These are phyloP conservation scores for Cetradonia linearis DNA, from an alignment of 495 filamentous ascomycete species.

Conservation along the genomic window DNA sequence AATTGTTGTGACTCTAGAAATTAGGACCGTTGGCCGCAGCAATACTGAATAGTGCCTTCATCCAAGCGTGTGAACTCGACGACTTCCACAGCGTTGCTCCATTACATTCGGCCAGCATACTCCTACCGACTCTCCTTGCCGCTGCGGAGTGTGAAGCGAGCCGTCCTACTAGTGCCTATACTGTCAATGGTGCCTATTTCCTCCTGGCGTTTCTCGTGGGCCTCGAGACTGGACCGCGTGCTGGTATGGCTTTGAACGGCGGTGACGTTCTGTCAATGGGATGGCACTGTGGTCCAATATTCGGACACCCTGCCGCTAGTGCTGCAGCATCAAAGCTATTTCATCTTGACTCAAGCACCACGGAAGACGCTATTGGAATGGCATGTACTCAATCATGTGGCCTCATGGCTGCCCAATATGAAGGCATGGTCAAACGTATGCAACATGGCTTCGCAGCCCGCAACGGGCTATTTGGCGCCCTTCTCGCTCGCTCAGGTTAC, in stretches of 20 bases:
- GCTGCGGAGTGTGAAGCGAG: neutral
- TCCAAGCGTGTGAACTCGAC: conserved; percentile 20
- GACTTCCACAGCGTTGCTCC: conserved; percentile 32
- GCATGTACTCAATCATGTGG: conserved; percentile 37
- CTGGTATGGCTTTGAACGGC: conserved; percentile 34
- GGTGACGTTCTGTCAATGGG: conserved; percentile 32
- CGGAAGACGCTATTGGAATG: conserved; percentile 34
- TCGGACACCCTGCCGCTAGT: conserved; percentile 34
- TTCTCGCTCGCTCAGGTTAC: conserved; percentile 34
- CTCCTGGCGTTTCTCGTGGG: conserved; percentile 34
- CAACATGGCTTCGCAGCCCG: conserved; percentile 40
- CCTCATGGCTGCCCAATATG: conserved; percentile 38
- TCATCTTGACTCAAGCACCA: conserved; percentile 24
- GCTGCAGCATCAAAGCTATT: conserved; percentile 35
- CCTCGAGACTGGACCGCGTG: conserved; percentile 34
- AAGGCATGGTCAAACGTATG: conserved; percentile 37
- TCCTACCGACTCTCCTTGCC: conserved; percentile 11
- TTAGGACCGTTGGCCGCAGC: conserved; percentile 20
- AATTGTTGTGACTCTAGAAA: conserved; percentile 15
- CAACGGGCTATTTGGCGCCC: conserved; percentile 34
- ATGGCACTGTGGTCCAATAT: conserved; percentile 40
- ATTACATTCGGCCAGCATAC: conserved; percentile 27
- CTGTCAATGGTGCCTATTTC: conserved; percentile 25
- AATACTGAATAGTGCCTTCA: conserved; percentile 21
- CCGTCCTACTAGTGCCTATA: neutral